phyloP scores from a whole-genome alignment of 73 alveolate genomes.

The Paramecium biaurelia region DNA sequence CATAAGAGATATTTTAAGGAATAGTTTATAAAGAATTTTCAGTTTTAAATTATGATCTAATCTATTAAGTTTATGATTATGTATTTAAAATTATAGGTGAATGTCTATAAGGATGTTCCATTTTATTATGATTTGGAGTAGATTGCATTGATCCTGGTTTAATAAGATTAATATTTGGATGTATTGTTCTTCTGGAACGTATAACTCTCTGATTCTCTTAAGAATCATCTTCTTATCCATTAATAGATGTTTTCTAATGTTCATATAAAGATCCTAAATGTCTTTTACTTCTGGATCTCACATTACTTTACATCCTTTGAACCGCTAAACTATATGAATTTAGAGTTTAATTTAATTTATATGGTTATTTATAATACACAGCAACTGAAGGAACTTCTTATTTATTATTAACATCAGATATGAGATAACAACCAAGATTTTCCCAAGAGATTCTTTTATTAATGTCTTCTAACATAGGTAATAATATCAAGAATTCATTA shows the following conservation, averaged over 20 bases:
- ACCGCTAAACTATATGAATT: not conserved
- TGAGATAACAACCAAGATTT: not conserved
- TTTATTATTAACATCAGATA: not conserved
- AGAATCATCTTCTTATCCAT: not conserved
- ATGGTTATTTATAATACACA: not conserved
- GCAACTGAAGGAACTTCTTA: not conserved
- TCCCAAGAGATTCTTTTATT: not conserved
- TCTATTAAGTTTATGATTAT: not conserved
- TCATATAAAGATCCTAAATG: not conserved
- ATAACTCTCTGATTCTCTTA: not conserved
- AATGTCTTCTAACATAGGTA: not conserved
- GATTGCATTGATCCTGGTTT: not conserved
- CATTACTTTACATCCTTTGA: not conserved
- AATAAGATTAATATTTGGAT: not conserved
- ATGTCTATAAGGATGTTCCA: not conserved
- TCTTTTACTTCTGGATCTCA: slow-evolving; percentile 17
- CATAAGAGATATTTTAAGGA: not conserved
- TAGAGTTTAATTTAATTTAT: not conserved
- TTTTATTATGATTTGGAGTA: not conserved
- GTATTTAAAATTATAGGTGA: not conserved
- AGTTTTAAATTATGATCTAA: not conserved
- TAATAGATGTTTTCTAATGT: not conserved
- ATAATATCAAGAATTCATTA: not conserved
- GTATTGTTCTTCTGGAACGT: not conserved
- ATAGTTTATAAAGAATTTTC: not conserved